These are phyloP conservation scores for Symmetrospora coprosmae DNA, from an alignment of 768 basidiomycete genomes.

Conservation along the genomic window DNA sequence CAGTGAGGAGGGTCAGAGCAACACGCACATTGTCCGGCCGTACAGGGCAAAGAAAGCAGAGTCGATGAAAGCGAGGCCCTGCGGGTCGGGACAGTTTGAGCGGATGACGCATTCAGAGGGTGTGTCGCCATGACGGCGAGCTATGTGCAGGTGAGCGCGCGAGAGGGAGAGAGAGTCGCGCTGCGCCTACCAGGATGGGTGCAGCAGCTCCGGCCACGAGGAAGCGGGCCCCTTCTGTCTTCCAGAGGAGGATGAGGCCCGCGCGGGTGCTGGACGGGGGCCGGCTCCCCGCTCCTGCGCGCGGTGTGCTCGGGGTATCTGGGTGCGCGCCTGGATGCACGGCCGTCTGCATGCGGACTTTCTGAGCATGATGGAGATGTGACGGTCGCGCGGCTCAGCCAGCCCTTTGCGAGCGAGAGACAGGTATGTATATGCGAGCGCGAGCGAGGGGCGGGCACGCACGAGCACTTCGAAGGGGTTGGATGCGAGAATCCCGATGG, in stretches of 20 bases:
- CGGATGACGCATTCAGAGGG: too few species aligned
- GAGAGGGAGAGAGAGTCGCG: background rate
- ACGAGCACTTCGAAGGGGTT: too few species aligned
- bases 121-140: too few species aligned
- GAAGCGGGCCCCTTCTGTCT: conserved; percentile 16
- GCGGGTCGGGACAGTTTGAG: background rate
- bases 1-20: background rate
- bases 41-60: conserved; percentile 22
- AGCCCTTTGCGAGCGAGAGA: too few species aligned
- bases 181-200: conserved; percentile 14
- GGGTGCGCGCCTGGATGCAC: background rate
- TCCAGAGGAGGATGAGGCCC: conserved; percentile 15
- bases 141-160: too few species aligned
- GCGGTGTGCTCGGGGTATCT: background rate
- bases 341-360: conserved; percentile 22
- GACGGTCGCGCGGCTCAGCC: too few species aligned
- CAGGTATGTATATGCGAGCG: too few species aligned
- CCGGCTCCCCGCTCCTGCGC: conserved; percentile 4
- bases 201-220: conserved; percentile 15
- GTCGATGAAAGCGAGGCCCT: conserved; percentile 24
- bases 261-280: conserved; percentile 1
- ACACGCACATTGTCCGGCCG: conserved; percentile 11
- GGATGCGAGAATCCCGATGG: conserved; percentile 17
- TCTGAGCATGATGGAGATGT: conserved; percentile 14
- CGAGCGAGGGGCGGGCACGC: too few species aligned